phyloP scores from a whole-genome alignment of 208 protist genomes.

The Naegleria fowleri region DNA sequence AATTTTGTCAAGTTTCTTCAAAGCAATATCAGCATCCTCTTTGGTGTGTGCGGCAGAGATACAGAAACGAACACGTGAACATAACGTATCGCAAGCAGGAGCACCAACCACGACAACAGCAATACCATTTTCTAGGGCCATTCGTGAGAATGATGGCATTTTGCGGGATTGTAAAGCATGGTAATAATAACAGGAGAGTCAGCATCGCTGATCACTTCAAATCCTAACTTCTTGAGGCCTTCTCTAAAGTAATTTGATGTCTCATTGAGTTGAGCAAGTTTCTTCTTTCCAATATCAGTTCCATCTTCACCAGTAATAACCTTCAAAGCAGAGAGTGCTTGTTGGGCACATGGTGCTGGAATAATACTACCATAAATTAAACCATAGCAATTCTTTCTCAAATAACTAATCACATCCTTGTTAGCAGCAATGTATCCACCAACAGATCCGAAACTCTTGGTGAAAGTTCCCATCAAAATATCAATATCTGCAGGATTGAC shows the following conservation, averaged over 20 bases:
- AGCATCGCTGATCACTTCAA: conserved; percentile 60
- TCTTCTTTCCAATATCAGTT: conserved; percentile 53
- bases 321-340: conserved; percentile 73
- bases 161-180: conserved; percentile 87
- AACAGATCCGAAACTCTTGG: conserved; percentile 85
- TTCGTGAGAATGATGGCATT: conserved; percentile 69
- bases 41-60: conserved; percentile 84
- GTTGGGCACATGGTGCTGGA: conserved; percentile 70
- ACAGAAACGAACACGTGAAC: conserved; percentile 78
- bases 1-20: conserved; percentile 75
- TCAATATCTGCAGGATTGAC: conserved; percentile 57
- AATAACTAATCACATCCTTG: conserved; percentile 42
- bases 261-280: conserved; percentile 22
- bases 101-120: conserved; percentile 94
- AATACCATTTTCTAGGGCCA: conserved; percentile 73
- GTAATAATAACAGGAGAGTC: conserved; percentile 90
- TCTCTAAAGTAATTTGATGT: conserved; percentile 37
- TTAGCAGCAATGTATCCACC: conserved; percentile 35
- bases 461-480: conserved; percentile 91
- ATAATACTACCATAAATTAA: conserved; percentile 68
- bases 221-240: conserved; percentile 48
- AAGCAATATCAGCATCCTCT: conserved; percentile 78
- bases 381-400: conserved; percentile 61
- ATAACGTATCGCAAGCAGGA: conserved; percentile 87
- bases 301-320: conserved; percentile 79